Base-by-base conservation (phyloP, 495 filamentous ascomycete species). In the Cenococcum geophilum region DNA sequence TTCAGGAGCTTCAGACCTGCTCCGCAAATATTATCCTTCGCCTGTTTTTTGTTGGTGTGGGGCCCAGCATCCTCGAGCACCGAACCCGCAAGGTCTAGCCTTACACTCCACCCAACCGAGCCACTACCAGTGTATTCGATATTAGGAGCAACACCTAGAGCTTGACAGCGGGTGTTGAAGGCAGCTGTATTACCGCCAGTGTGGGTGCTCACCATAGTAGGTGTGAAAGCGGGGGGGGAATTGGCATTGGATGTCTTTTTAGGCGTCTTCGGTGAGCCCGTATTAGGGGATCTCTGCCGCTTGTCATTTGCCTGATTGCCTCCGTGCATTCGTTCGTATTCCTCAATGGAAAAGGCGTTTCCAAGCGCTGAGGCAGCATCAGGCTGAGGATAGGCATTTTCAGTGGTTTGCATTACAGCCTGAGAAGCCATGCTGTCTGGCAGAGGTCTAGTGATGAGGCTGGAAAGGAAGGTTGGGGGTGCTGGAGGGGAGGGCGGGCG, bases 1-100 rank as follows among this genome's bases (percentile, higher is more conserved):
- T 37, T 22, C 5, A 68, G 6, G 6, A 59, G 14, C 11, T 36
- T 63, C 12, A 68, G 21, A 6, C 35, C 58, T 27, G 25, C 36
- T 48, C 21, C 60, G 42, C 53, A 55, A 11, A 67, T 43, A 11
- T 25, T 59, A 45, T 72, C 71, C 55, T 73, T 73, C 1, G 59
- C 70, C 45, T 59, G 53, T 34, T 60, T 57, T 59, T 70, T 70
- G 40, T 16, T 65, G 4, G 18, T 5, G 36, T 32, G 63, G 8
- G 18, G 35, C 4, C 59, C 48, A 0, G 14, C 0, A n/a, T 49
- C 59, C 40, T 50, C 22, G 22, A 63, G 5, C 25, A 53, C 48
- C n/a, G 35, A 22, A 3, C 56, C 67, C 25, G 23, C 10, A 51
- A 67, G 43, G 10, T 4, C 34, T 14, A 58, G 34, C 48, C 32